phyloP scores from a whole-genome alignment of 129 eudicot genomes.

The Flaveria linearis region DNA sequence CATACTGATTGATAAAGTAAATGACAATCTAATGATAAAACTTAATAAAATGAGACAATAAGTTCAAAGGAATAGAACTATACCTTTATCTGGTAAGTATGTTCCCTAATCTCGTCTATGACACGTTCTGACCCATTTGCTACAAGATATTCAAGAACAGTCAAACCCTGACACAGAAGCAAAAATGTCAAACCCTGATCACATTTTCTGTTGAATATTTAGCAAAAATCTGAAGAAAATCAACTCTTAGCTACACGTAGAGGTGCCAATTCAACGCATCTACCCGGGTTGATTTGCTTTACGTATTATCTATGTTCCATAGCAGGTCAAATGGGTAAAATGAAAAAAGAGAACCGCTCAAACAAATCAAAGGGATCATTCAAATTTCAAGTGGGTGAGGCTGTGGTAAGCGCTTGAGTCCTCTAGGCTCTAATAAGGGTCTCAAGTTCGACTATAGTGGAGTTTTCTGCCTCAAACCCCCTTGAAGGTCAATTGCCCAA shows the following conservation, averaged over 20 bases:
- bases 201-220: slow-evolving; percentile 9
- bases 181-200: slow-evolving; percentile 12
- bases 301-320: no score
- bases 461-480: no score
- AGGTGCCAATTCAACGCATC: neutral
- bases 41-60: slow-evolving; percentile 1
- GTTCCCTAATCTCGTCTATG: slow-evolving; percentile 90
- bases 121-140: slow-evolving; percentile 98
- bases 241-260: neutral
- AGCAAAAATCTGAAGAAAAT: neutral
- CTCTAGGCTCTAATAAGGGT: no score
- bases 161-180: slow-evolving; percentile 70
- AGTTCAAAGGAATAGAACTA: slow-evolving; percentile 30
- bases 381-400: neutral
- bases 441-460: no score
- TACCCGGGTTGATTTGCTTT: neutral
- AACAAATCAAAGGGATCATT: neutral
- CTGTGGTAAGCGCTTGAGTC: neutral
- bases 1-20: neutral
- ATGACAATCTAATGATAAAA: neutral
- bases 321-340: no score
- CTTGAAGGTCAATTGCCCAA: no score
- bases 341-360: no score
- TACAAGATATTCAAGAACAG: slow-evolving; percentile 91
- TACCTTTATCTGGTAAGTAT: slow-evolving; percentile 87